Percentiles rank a stretch among this genome's conserved stretches.
Evolutionary conservation across 1,284 basidiomycete species (phyloP).

Genomic region (Tilletia indica): DNA sequence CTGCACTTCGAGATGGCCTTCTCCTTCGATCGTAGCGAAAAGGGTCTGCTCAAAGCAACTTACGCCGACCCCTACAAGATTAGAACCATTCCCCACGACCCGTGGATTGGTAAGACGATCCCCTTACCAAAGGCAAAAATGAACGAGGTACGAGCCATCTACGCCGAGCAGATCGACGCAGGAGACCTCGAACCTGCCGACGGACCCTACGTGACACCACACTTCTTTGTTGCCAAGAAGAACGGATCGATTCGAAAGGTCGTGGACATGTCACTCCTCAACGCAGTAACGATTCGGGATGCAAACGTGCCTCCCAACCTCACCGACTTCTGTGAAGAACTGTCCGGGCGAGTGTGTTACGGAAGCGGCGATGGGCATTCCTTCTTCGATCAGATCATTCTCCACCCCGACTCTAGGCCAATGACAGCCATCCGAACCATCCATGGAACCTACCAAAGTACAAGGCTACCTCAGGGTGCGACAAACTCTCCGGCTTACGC

Average conservation of each 20-base stretch:
- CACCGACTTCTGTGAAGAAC: neutral
- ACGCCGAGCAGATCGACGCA: neutral
- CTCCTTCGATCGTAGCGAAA: neutral
- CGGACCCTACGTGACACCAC: neutral
- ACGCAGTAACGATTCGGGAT: neutral
- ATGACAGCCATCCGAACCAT: neutral
- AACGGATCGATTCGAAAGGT: neutral
- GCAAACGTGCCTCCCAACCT: neutral
- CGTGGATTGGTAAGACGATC: neutral
- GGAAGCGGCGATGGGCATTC: neutral
- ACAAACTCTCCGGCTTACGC: neutral
- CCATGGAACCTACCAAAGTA: neutral
- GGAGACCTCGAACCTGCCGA: neutral
- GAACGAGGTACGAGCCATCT: neutral
- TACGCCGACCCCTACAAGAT: neutral
- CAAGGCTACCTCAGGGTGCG: neutral
- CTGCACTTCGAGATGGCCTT: neutral
- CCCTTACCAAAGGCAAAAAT: neutral
- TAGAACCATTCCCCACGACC: neutral
- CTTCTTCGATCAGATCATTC: neutral
- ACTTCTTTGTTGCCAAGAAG: constrained; percentile 1
- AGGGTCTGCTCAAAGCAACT: neutral
- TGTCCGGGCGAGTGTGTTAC: constrained; percentile 1
- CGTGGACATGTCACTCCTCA: neutral
- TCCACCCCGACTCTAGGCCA: neutral